Percentiles rank a stretch among this genome's conserved stretches.
Conservation (phyloP, 2,329 filamentous ascomycete species). For the Venturia asperata region DNA sequence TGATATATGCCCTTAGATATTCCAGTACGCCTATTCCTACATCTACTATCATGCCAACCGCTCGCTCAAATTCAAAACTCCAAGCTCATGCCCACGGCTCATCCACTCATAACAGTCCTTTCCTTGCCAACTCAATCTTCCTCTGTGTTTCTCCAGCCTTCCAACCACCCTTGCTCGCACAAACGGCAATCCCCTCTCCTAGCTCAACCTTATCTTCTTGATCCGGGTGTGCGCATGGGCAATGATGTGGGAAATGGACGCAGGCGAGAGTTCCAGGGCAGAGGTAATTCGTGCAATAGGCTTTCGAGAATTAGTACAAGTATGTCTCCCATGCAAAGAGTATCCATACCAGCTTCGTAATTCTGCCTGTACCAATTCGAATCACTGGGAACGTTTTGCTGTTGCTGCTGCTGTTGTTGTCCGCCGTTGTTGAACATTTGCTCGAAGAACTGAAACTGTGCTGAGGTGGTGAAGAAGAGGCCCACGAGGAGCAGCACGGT, state of each 20-base stretch:
- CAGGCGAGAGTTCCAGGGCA: slow-evolving; percentile 92
- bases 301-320: slow-evolving; percentile 35
- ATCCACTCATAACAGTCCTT: slow-evolving; percentile 57
- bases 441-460: slow-evolving; percentile 94
- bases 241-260: slow-evolving; percentile 95
- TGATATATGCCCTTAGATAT: background rate
- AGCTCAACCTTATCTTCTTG: slow-evolving; percentile 62
- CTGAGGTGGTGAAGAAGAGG: slow-evolving; percentile 29
- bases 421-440: slow-evolving; percentile 77
- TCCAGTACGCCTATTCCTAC: slow-evolving; percentile 1
- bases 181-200: slow-evolving; percentile 65
- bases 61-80: background rate
- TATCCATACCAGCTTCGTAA: slow-evolving; percentile 56
- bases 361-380: slow-evolving; percentile 68
- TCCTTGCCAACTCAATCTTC: slow-evolving; percentile 73
- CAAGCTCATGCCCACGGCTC: slow-evolving; percentile 2
- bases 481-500: background rate
- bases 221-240: slow-evolving; percentile 73
- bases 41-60: background rate
- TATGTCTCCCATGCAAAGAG: background rate
- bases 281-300: slow-evolving; percentile 87
- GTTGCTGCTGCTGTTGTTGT: slow-evolving; percentile 51
- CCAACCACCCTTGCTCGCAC: slow-evolving; percentile 68
- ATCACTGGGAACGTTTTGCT: slow-evolving; percentile 79
- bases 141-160: slow-evolving; percentile 62